phyloP scores from a whole-genome alignment of 179 eudicot species.

The Silene vulgaris region DNA sequence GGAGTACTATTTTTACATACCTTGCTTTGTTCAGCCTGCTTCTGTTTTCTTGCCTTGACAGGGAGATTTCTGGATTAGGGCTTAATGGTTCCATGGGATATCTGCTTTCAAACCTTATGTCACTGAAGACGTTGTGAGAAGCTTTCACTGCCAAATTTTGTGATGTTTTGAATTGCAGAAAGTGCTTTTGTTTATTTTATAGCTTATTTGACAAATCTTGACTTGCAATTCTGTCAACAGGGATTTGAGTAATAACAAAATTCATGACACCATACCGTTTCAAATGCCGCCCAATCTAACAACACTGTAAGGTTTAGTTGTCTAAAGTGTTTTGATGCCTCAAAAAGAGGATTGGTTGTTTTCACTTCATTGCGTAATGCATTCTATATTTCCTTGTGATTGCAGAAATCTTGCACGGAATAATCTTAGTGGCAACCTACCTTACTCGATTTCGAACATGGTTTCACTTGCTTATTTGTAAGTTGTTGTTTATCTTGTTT shows the following conservation, averaged over 20 bases:
- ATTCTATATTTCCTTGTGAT: slow-evolving; percentile 3
- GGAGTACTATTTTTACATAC: not conserved
- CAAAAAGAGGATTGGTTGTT: slow-evolving; percentile 3
- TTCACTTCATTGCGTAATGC: slow-evolving; percentile 19
- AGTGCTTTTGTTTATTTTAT: not conserved
- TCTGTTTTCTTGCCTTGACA: slow-evolving; percentile 32
- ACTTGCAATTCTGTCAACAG: slow-evolving; percentile 33
- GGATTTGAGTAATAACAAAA: slow-evolving; percentile 81
- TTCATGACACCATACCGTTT: slow-evolving; percentile 77
- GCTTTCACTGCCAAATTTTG: not conserved
- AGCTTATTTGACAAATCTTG: not conserved
- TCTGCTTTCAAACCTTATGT: slow-evolving; percentile 49
- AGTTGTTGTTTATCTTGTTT: slow-evolving; percentile 26
- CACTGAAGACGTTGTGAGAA: slow-evolving; percentile 71
- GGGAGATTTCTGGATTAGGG: slow-evolving; percentile 74
- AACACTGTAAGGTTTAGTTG: slow-evolving; percentile 47
- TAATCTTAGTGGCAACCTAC: slow-evolving; percentile 69
- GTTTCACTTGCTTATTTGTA: slow-evolving; percentile 63
- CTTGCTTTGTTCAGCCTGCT: not conserved
- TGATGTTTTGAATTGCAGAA: slow-evolving; percentile 16
- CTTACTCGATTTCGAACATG: slow-evolving; percentile 70
- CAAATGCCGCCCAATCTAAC: slow-evolving; percentile 84
- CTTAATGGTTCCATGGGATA: slow-evolving; percentile 85
- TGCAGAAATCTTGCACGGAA: slow-evolving; percentile 85
- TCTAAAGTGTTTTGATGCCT: slow-evolving; percentile 15